phyloP scores from a whole-genome alignment of 2,329 filamentous ascomycete species.

The Cercospora zeae-maydis region DNA sequence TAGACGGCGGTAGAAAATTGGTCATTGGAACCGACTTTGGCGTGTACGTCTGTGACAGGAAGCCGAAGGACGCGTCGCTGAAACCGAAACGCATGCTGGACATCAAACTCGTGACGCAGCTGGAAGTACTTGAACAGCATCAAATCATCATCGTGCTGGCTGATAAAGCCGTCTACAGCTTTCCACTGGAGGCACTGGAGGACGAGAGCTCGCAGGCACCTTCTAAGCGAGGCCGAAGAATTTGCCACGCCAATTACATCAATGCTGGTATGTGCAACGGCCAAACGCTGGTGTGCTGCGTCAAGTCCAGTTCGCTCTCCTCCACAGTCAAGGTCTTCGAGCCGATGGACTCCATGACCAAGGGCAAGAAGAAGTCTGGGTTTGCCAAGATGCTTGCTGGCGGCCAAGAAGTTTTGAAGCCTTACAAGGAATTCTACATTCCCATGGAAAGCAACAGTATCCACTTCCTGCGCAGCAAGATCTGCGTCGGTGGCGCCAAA shows the following conservation, averaged over 20 bases:
- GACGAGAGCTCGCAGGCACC: conserved; percentile 70
- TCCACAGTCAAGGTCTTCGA: conserved; percentile 99
- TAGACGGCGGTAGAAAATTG: conserved; percentile 91
- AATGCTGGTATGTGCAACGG: conserved; percentile 93
- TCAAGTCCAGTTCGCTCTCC: conserved; percentile 88
- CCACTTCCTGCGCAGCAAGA: conserved; percentile 92
- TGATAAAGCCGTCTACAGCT: conserved; percentile 89
- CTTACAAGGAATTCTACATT: conserved; percentile 99
- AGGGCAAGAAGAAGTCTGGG: conserved; percentile 84
- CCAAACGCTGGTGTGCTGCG: conserved; percentile 89
- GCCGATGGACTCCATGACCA: conserved; percentile 85
- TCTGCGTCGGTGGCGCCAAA: conserved; percentile 91
- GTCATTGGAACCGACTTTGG: conserved; percentile 93
- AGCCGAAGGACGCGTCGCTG: conserved; percentile 70
- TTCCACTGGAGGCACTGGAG: conserved; percentile 80
- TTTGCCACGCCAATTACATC: conserved; percentile 98
- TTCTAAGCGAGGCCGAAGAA: conserved; percentile 87
- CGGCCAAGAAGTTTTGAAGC: conserved; percentile 90
- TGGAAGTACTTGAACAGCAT: conserved; percentile 95
- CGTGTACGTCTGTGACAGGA: conserved; percentile 87
- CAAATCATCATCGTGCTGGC: conserved; percentile 84
- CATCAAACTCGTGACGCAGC: conserved; percentile 81
- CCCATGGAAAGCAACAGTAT: conserved; percentile 97
- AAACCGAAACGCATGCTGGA: conserved; percentile 83
- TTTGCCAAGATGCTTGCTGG: conserved; percentile 93